Percentiles rank a stretch among this genome's conserved stretches.
Conservation (phyloP, 179 eudicot genomes). For the Spergularia azorica region DNA sequence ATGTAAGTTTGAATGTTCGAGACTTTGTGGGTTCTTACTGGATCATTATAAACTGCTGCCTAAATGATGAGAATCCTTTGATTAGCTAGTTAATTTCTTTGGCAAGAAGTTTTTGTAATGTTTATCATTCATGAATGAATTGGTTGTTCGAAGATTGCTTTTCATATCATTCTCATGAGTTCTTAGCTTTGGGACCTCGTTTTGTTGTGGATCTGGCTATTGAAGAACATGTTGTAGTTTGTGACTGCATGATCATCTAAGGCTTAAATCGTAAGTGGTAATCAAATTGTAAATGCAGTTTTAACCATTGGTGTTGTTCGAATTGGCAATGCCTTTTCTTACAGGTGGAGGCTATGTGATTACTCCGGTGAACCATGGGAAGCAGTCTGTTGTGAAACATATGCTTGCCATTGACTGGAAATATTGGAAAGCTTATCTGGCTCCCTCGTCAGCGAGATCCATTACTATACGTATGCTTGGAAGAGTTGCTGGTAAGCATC, state of each 20-base stretch:
- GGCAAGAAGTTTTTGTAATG: no score
- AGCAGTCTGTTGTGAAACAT: conserved; percentile 48
- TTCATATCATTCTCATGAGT: no score
- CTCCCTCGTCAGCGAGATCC: conserved; percentile 39
- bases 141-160: no score
- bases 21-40: no score
- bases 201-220: neutral
- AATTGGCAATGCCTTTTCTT: neutral
- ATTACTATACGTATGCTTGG: conserved; percentile 47
- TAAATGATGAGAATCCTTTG: no score
- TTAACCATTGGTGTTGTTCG: neutral
- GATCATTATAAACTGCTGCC: no score
- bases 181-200: no score
- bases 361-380: conserved; percentile 44
- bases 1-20: no score
- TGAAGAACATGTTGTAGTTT: neutral
- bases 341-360: conserved; percentile 57
- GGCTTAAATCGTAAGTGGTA: no score
- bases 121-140: no score
- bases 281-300: neutral
- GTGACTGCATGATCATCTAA: neutral
- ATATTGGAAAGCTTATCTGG: conserved; percentile 42
- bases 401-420: conserved; percentile 58
- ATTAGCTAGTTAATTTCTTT: no score
- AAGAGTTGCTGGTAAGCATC: conserved; percentile 44